phyloP scores from a whole-genome alignment of 1,139 yeast species.

The Saccharomycopsis hybrid region DNA sequence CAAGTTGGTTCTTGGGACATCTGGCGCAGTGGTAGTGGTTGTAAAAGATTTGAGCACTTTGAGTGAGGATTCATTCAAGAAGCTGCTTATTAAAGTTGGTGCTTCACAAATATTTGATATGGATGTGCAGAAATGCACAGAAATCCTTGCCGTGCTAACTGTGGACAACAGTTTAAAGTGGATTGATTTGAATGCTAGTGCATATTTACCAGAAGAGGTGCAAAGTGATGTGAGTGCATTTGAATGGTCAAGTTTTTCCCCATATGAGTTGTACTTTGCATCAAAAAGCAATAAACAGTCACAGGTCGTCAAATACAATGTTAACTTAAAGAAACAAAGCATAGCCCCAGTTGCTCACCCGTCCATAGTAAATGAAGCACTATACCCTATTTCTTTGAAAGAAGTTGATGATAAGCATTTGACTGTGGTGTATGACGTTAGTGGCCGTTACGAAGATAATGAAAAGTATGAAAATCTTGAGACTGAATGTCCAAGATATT shows the following conservation, averaged over 20 bases:
- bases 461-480: neutral
- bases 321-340: neutral
- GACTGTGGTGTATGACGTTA: slow-evolving; percentile 7
- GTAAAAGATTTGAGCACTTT: too few relatives aligned
- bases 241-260: neutral
- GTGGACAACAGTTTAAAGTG: neutral
- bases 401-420: neutral
- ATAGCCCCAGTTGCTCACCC: neutral
- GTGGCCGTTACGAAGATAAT: neutral
- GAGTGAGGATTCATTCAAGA: too few relatives aligned
- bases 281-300: neutral
- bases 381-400: neutral
- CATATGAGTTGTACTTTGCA: slow-evolving; percentile 3
- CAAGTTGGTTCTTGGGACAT: neutral
- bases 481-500: slow-evolving; percentile 2
- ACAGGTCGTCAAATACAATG: slow-evolving; percentile 2
- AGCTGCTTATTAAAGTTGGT: too few relatives aligned
- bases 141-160: neutral
- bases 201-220: neutral
- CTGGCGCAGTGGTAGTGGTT: too few relatives aligned
- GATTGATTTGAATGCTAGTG: neutral
- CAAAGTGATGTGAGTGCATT: neutral
- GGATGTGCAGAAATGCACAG: neutral
- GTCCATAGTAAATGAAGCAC: neutral
- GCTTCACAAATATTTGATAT: neutral